Percentiles rank a stretch among this genome's conserved stretches.
phyloP scores from a whole-genome alignment of 2,329 filamentous ascomycete genomes.

The Arthrinium puccinioides region DNA sequence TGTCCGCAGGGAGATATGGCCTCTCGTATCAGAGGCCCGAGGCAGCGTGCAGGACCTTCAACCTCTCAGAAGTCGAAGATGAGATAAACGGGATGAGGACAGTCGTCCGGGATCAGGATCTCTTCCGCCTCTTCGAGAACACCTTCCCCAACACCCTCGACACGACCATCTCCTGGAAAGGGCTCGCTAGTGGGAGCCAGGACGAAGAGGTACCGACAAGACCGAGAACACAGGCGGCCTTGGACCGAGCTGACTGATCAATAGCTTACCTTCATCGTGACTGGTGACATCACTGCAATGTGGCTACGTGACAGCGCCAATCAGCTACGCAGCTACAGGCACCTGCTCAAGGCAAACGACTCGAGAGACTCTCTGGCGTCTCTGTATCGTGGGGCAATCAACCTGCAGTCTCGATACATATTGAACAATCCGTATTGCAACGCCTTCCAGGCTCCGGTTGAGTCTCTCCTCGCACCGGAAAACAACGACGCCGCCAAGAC shows the following conservation, averaged over 20 bases:
- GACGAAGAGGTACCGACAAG: constrained; percentile 19
- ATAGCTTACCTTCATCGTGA: constrained; percentile 71
- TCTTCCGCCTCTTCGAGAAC: constrained; percentile 76
- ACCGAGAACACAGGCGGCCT: not conserved
- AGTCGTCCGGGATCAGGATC: constrained; percentile 46
- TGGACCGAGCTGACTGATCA: constrained; percentile 33
- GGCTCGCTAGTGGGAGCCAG: constrained; percentile 41
- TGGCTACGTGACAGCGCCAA: constrained; percentile 82
- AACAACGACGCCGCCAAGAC: constrained; percentile 51
- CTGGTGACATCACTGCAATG: constrained; percentile 78
- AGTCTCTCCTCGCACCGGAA: constrained; percentile 57
- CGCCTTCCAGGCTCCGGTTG: constrained; percentile 78
- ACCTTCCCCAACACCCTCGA: constrained; percentile 78
- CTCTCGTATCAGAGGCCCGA: constrained; percentile 6
- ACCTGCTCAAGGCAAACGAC: constrained; percentile 47
- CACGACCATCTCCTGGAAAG: constrained; percentile 74
- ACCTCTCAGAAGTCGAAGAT: constrained; percentile 61
- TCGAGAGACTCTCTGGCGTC: constrained; percentile 54
- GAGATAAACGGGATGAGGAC: constrained; percentile 45
- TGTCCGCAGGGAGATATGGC: constrained; percentile 5
- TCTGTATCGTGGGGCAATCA: constrained; percentile 64
- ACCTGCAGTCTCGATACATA: constrained; percentile 63
- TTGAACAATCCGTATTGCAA: constrained; percentile 75
- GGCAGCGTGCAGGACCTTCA: constrained; percentile 61
- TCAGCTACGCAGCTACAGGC: constrained; percentile 63